These are phyloP conservation scores for Penicillium sp. DNA, from an alignment of 2,329 filamentous ascomycete genomes.

Conservation along the genomic window DNA sequence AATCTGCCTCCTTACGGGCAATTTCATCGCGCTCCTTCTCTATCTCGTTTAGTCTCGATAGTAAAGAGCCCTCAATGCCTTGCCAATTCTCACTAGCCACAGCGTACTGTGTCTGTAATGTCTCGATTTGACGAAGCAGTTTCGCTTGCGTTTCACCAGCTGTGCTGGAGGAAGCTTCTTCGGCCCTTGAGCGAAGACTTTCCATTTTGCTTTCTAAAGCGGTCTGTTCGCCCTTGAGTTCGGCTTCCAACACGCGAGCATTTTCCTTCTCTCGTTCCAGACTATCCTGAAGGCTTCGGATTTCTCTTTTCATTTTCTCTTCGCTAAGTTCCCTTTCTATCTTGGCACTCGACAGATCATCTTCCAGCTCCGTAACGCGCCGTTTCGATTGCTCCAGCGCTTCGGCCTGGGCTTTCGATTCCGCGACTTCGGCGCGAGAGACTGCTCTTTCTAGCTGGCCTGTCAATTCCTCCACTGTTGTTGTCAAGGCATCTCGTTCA, in stretches of 20 bases:
- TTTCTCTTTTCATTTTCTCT: constrained; percentile 66
- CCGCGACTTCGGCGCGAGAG: constrained; percentile 63
- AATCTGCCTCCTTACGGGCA: constrained; percentile 74
- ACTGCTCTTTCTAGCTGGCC: constrained; percentile 65
- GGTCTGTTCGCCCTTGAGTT: constrained; percentile 72
- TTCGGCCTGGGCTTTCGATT: constrained; percentile 63
- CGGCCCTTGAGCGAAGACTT: constrained; percentile 74
- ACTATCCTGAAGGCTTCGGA: constrained; percentile 69
- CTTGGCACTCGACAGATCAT: constrained; percentile 61
- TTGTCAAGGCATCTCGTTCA: constrained; percentile 61
- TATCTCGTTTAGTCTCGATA: constrained; percentile 69
- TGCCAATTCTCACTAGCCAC: constrained; percentile 97
- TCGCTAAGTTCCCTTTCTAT: constrained; percentile 73
- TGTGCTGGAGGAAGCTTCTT: constrained; percentile 81
- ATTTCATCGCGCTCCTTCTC: constrained; percentile 92
- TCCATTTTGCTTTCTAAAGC: constrained; percentile 86
- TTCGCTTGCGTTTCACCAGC: constrained; percentile 84
- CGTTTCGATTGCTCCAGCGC: constrained; percentile 64
- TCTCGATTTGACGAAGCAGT: constrained; percentile 88
- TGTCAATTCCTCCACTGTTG: constrained; percentile 64
- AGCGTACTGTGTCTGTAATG: constrained; percentile 89
- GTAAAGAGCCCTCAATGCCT: constrained; percentile 81
- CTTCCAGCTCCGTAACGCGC: constrained; percentile 53
- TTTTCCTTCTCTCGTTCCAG: constrained; percentile 69
- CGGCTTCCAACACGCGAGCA: constrained; percentile 64